phyloP scores from a whole-genome alignment of 768 basidiomycete species.

The Termitomyces sp. region DNA sequence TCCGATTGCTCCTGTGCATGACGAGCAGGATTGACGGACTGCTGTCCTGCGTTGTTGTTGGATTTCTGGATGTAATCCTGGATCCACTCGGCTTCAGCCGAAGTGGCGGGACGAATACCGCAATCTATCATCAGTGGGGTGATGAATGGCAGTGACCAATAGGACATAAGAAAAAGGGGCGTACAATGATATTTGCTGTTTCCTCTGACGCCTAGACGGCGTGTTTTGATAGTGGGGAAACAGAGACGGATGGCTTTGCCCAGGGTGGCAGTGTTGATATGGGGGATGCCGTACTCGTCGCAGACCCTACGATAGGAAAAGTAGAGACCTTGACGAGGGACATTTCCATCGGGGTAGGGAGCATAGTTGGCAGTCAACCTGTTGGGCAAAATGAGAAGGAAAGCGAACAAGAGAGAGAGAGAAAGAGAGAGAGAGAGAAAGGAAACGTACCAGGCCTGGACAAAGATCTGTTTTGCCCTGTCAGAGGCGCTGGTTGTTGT shows the following conservation, averaged over 20 bases:
- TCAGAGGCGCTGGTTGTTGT: slow-evolving; percentile 91
- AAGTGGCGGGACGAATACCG: slow-evolving; percentile 87
- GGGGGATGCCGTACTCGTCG: slow-evolving; percentile 88
- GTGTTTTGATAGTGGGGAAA: slow-evolving; percentile 93
- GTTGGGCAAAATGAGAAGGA: slow-evolving; percentile 2
- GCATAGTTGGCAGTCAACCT: slow-evolving; percentile 90
- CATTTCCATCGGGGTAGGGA: slow-evolving; percentile 88
- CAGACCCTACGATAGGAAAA: slow-evolving; percentile 89
- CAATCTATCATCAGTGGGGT: slow-evolving; percentile 57
- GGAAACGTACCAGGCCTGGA: slow-evolving; percentile 76
- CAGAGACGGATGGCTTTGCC: slow-evolving; percentile 92
- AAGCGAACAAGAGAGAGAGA: too few species aligned
- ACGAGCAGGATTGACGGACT: slow-evolving; percentile 70
- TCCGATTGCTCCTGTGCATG: slow-evolving; percentile 68
- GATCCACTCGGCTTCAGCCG: slow-evolving; percentile 86
- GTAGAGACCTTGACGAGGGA: slow-evolving; percentile 90
- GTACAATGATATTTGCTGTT: slow-evolving; percentile 96
- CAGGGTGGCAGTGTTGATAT: slow-evolving; percentile 93
- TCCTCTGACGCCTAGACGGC: slow-evolving; percentile 86
- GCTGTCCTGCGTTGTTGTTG: slow-evolving; percentile 78
- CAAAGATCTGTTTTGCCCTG: slow-evolving; percentile 88
- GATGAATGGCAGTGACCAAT: slow-evolving; percentile 26
- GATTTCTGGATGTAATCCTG: slow-evolving; percentile 90
- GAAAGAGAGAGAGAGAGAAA: too few species aligned
- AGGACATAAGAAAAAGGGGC: slow-evolving; percentile 29